Evolutionary conservation across 148 eudicot species (phyloP), one percentile per base, ranked within the genome.

Genomic region (Chenopodium quinoa): DNA sequence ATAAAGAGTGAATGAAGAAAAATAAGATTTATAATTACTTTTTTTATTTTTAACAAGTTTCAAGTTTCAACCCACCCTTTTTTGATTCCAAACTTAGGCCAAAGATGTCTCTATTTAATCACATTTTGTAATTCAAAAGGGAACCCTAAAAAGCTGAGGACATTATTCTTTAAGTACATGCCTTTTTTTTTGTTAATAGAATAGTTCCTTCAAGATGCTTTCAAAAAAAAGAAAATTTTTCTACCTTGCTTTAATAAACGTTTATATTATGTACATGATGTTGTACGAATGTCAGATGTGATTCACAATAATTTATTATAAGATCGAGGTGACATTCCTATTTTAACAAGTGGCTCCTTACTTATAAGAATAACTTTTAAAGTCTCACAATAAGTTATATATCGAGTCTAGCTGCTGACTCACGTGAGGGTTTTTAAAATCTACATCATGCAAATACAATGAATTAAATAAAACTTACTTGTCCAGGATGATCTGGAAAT

Each of bases 401-500:
- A 50, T 50, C 3, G 4, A 50, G 54, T 50, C 2, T 11, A 14
- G 29, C 29, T 27, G 29, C 29, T 50, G 14, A 50, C 13, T 50
- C 54, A 50, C 16, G 12, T 2, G 14, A 13, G 54, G 14, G 2
- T 9, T 40, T 16, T 8, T 7, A 31, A 12, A 16, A 10, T 46
- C 22, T 54, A 54, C 20, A 52, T 52, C 11, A 44, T 44, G 37
- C n/a, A 2, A 0, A 7, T 6, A 22, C 13, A 44, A 70, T 13
- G 5, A n/a, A 71, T 81, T 37, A 75, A 8, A 71, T 48, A 74
- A 83, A 79, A 78, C 79, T 68, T 85, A 87, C 89, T 90, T 90
- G 87, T 78, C 83, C 84, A 80, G 85, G 87, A 84, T 85, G 87
- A 74, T 86, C 85, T 71, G 81, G 84, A 86, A 86, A 87, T 84